A percentile compares a stretch with the other conserved stretches of the same genome.
Conservation (phyloP, 1,284 basidiomycete species). For the Trametes hirsuta region DNA sequence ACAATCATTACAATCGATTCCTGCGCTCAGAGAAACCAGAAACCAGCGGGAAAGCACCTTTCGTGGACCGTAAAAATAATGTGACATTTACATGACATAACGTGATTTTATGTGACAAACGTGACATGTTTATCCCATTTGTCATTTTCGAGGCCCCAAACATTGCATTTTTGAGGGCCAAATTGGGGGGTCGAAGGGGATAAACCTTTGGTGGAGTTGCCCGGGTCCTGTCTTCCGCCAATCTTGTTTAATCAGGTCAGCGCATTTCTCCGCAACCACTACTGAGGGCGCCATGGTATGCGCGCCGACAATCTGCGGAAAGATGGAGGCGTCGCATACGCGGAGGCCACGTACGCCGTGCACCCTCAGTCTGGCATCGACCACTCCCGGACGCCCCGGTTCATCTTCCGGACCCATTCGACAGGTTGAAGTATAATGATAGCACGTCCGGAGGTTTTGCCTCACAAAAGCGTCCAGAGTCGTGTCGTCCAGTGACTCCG, state of each 20-base stretch:
- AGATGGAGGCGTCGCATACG: conserved; percentile 45
- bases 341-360: conserved; percentile 47
- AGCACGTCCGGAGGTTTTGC: conserved; percentile 34
- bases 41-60: too few relatives aligned
- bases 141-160: not conserved
- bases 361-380: conserved; percentile 53
- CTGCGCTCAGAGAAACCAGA: too few relatives aligned
- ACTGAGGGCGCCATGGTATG: conserved; percentile 43
- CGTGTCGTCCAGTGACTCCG: conserved; percentile 27
- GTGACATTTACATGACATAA: not conserved
- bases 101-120: not conserved
- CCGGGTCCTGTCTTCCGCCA: not conserved
- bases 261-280: conserved; percentile 38
- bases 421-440: conserved; percentile 43
- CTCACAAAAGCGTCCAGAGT: conserved; percentile 36
- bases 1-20: too few relatives aligned
- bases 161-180: conserved; percentile 2
- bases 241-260: conserved; percentile 13
- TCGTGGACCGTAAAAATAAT: not conserved
- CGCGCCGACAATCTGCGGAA: conserved; percentile 39
- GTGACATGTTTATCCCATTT: not conserved
- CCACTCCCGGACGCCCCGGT: conserved; percentile 40
- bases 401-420: conserved; percentile 42
- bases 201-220: not conserved
- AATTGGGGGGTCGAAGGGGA: not conserved